phyloP scores from a whole-genome alignment of 208 protist genomes.

The Acanthamoeba rhysodes region DNA sequence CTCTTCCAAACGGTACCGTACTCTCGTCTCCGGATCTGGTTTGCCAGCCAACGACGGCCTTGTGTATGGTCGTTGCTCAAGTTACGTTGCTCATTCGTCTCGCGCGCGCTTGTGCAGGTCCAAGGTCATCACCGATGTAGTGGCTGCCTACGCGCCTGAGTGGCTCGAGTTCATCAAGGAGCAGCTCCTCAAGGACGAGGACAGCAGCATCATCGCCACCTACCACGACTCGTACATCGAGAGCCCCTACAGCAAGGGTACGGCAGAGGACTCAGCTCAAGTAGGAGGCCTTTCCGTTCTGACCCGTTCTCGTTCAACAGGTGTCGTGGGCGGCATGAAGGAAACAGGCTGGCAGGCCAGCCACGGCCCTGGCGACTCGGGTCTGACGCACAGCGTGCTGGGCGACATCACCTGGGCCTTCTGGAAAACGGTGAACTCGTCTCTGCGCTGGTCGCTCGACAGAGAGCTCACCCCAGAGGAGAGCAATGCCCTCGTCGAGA shows the following conservation, averaged over 20 bases:
- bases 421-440: constrained; percentile 69
- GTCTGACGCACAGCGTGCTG: constrained; percentile 32
- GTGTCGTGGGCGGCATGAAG: constrained; percentile 61
- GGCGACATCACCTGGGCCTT: constrained; percentile 71
- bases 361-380: constrained; percentile 57
- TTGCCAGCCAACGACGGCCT: neutral
- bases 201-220: neutral
- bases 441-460: constrained; percentile 47
- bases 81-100: no score
- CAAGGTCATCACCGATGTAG: constrained; percentile 55
- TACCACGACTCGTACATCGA: constrained; percentile 39
- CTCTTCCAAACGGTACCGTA: constrained; percentile 27
- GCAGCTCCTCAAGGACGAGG: neutral
- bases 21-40: neutral
- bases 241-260: constrained; percentile 37
- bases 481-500: constrained; percentile 13
- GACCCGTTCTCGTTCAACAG: neutral
- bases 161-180: constrained; percentile 35
- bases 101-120: neutral
- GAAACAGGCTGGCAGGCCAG: constrained; percentile 69
- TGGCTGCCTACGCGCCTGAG: neutral
- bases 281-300: neutral
- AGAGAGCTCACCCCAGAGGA: constrained; percentile 66
- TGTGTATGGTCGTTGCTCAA: no score
- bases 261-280: neutral